phyloP scores from a whole-genome alignment of 345 rosid species.

The Corymbia maculata region DNA sequence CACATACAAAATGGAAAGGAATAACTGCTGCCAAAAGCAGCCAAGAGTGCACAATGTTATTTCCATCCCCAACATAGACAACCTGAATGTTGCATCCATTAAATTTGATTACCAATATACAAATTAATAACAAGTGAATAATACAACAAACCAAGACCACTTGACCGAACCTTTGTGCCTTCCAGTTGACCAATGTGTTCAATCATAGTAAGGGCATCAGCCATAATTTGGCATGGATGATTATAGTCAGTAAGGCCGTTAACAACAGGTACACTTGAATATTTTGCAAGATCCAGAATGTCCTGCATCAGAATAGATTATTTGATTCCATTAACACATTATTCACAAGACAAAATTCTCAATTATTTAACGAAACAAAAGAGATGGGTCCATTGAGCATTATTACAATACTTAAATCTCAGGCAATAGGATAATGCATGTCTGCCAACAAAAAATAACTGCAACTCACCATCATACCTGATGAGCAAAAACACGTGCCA shows the following conservation, averaged over 20 bases:
- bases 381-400: background rate
- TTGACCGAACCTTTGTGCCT: slow-evolving; percentile 70
- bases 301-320: slow-evolving; percentile 37
- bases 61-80: slow-evolving; percentile 96
- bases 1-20: slow-evolving; percentile 95
- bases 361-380: background rate
- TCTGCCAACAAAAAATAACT: background rate
- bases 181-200: slow-evolving; percentile 80
- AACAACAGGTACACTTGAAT: slow-evolving; percentile 71
- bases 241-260: slow-evolving; percentile 92
- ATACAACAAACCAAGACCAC: background rate
- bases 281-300: slow-evolving; percentile 85
- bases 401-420: background rate
- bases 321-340: background rate
- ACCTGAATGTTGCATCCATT: slow-evolving; percentile 36
- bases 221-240: slow-evolving; percentile 98
- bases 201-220: slow-evolving; percentile 94
- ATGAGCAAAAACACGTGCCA: slow-evolving; percentile 97
- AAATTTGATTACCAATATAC: background rate
- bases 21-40: slow-evolving; percentile 76
- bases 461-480: slow-evolving; percentile 90
- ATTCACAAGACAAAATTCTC: background rate
- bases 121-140: background rate
- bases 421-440: background rate
- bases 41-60: slow-evolving; percentile 96